Base-by-base conservation (phyloP, 768 basidiomycete genomes). In the Lactarius sanguifluus region DNA sequence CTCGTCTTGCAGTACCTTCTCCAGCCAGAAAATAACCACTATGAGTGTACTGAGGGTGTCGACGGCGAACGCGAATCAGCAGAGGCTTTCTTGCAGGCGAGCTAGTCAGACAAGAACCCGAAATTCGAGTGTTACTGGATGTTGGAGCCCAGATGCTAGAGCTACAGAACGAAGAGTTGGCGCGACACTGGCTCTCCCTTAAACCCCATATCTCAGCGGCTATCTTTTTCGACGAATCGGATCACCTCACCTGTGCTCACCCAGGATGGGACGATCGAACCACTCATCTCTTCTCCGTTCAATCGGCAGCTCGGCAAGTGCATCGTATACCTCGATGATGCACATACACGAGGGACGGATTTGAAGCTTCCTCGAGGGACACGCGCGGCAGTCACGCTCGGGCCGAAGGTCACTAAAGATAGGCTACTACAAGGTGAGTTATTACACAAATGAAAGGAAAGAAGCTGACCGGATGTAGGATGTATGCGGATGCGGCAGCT, bases 291-390 rank as follows among this genome's bases (percentile, higher is more conserved):
- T 5, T 47, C 45, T 10, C 45, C 45, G 4, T 47, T 47, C 10
- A 47, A 47, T 45, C 43, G 43, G 18, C 43, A 45, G 43, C 43
- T 45, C 6, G 43, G n/a, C 18, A 45, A 45, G 18, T 47, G 45
- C 45, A n/a, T 47, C 45, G 45, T 47, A 10, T 47, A 47, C 45
- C 45, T 47, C 12, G 45, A 47, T n/a, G 45, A 47, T 1, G 45
- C 45, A 47, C 45, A 47, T 47, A 47, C 45, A 47, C 45, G 45
- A 47, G 45, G 45, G n/a, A 47, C 45, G 45, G 45, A 47, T 47
- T 16, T 47, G n/a, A 47, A 47, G n/a, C 45, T 47, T 9, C 45
- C 45, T 45, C 45, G 45, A n/a, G 45, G 20, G 45, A 47, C 45
- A 0, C n/a, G 45, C 45, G 45, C 45, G 6, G 43, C 43, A 20